Conservation (phyloP, 345 rosid genomes). For the Hibiscus trionum region DNA sequence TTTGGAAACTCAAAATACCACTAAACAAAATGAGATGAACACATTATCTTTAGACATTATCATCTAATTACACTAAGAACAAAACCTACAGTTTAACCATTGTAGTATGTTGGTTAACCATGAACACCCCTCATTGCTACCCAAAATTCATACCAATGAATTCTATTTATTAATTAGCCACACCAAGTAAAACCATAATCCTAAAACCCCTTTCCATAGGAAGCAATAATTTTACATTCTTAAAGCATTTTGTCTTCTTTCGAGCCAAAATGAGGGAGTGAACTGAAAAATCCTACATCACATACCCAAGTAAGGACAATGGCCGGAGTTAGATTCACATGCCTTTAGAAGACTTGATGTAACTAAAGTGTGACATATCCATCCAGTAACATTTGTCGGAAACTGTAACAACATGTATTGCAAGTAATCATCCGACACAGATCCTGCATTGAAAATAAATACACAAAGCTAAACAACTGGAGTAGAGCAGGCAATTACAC, state of each 20-base stretch:
- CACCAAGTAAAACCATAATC: not conserved
- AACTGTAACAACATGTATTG: slow-evolving; percentile 84
- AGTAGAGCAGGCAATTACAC: too few species aligned
- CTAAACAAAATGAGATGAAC: too few species aligned
- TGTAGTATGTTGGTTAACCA: too few species aligned
- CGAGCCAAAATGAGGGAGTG: slow-evolving; percentile 6
- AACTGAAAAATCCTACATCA: slow-evolving; percentile 13
- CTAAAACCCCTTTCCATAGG: not conserved
- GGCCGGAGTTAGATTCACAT: slow-evolving; percentile 41
- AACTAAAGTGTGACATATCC: slow-evolving; percentile 88
- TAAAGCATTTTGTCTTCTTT: not conserved
- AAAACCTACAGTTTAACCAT: too few species aligned
- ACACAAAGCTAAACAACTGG: not conserved
- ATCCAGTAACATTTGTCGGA: slow-evolving; percentile 92
- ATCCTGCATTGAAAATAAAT: slow-evolving; percentile 38
- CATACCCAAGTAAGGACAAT: slow-evolving; percentile 27
- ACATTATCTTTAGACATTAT: too few species aligned
- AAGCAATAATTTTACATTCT: not conserved
- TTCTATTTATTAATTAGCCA: not conserved
- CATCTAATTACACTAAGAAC: too few species aligned
- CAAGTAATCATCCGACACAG: slow-evolving; percentile 93
- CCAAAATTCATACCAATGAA: not conserved
- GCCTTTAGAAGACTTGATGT: slow-evolving; percentile 98
- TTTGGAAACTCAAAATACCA: not conserved
- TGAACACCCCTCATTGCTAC: not conserved